phyloP scores from a whole-genome alignment of 306 rosid genomes.

The Dryas drummondii region DNA sequence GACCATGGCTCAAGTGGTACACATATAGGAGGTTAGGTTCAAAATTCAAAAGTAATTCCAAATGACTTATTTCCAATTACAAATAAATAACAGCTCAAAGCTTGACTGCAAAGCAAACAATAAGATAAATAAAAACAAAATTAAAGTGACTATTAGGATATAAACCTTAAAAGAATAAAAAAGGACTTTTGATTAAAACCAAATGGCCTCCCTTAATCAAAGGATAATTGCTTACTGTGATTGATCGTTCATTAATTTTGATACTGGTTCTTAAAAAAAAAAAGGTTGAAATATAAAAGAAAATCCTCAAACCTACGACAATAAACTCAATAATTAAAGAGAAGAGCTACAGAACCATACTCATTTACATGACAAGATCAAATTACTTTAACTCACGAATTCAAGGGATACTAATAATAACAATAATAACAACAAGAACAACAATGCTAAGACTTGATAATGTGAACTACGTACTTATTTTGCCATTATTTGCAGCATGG shows the following conservation, averaged over 20 bases:
- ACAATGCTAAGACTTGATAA: background rate
- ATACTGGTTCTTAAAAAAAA: background rate
- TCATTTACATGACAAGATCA: constrained; percentile 5
- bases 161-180: constrained; percentile 5
- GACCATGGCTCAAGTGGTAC: background rate
- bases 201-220: background rate
- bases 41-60: background rate
- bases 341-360: background rate
- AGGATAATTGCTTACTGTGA: background rate
- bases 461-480: background rate
- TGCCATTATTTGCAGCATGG: background rate
- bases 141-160: background rate
- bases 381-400: background rate
- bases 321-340: constrained; percentile 1
- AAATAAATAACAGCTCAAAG: background rate
- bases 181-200: background rate
- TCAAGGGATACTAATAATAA: background rate
- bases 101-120: constrained; percentile 5
- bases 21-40: background rate
- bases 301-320: background rate
- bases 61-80: background rate
- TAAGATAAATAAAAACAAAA: background rate
- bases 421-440: background rate
- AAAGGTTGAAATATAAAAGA: background rate
- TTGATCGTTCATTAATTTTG: background rate